Conservation (phyloP, 345 rosid genomes). For the Eutrema heterophyllum region DNA sequence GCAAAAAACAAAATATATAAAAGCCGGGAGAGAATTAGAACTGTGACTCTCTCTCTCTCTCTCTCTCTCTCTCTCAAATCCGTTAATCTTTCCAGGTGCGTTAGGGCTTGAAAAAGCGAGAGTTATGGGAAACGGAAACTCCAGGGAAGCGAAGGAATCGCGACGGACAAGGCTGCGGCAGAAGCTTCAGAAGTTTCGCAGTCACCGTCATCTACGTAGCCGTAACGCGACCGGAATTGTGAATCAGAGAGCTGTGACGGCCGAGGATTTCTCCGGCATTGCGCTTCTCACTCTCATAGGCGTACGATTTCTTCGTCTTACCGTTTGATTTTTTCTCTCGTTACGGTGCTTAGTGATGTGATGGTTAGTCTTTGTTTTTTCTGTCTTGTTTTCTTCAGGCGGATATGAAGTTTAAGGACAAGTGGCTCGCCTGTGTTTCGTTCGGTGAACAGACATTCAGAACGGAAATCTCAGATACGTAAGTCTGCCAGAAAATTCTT, state of each 20-base stretch:
- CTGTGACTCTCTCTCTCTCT: neutral
- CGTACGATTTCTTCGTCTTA: constrained; percentile 29
- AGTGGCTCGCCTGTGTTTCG: constrained; percentile 85
- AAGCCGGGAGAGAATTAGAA: neutral
- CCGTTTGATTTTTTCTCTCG: neutral
- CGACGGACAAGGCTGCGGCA: constrained; percentile 39
- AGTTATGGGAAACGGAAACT: constrained; percentile 31
- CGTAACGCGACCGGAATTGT: constrained; percentile 20
- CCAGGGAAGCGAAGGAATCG: constrained; percentile 24
- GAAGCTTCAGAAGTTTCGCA: constrained; percentile 44
- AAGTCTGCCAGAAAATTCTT: constrained; percentile 6
- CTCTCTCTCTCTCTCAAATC: neutral
- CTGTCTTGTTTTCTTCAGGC: constrained; percentile 37
- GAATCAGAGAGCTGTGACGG: constrained; percentile 31
- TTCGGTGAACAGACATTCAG: constrained; percentile 91
- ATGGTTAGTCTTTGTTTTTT: neutral
- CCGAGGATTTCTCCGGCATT: constrained; percentile 79
- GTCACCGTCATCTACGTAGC: constrained; percentile 22
- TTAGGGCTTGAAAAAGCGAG: neutral
- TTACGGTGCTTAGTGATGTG: neutral
- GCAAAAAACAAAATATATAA: neutral
- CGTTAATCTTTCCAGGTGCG: neutral
- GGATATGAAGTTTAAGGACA: constrained; percentile 77
- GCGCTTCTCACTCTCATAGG: constrained; percentile 70
- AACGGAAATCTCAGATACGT: constrained; percentile 67